phyloP scores from a whole-genome alignment of 805 yeast genomes.

The Clavispora asparagi region DNA sequence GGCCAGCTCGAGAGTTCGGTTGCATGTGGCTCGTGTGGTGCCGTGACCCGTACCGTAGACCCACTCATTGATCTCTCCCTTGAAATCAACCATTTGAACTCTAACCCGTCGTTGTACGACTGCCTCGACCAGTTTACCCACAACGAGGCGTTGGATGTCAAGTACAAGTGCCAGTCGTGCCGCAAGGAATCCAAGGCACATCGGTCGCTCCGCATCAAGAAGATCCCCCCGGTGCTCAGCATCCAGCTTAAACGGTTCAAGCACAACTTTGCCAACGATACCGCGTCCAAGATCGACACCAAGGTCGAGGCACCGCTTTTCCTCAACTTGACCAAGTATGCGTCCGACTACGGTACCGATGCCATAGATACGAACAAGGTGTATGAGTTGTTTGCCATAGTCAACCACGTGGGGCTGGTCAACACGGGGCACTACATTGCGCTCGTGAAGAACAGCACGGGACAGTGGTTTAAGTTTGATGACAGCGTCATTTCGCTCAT shows the following conservation, averaged over 20 bases:
- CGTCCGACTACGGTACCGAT: slow-evolving; percentile 11
- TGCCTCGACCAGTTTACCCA: slow-evolving; percentile 76
- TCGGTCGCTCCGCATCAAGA: slow-evolving; percentile 65
- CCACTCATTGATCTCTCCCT: slow-evolving; percentile 88
- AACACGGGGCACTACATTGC: slow-evolving; percentile 95
- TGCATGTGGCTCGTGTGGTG: slow-evolving; percentile 63
- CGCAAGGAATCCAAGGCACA: slow-evolving; percentile 53
- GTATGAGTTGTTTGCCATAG: slow-evolving; percentile 82
- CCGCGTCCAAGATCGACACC: slow-evolving; percentile 68
- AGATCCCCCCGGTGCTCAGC: slow-evolving; percentile 71
- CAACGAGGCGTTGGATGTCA: slow-evolving; percentile 69
- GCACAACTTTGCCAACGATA: slow-evolving; percentile 44
- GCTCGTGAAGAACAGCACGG: slow-evolving; percentile 63
- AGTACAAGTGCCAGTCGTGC: slow-evolving; percentile 69
- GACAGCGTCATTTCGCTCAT: slow-evolving; percentile 76
- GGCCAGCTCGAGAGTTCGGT: slow-evolving; percentile 81
- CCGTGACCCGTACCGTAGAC: slow-evolving; percentile 67
- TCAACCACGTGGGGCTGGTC: slow-evolving; percentile 87
- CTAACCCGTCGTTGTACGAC: slow-evolving; percentile 40
- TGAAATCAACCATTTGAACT: slow-evolving; percentile 46
- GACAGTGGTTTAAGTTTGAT: slow-evolving; percentile 87
- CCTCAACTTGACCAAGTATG: slow-evolving; percentile 66
- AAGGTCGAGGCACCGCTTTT: slow-evolving; percentile 69
- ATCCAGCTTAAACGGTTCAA: slow-evolving; percentile 82
- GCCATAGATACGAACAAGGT: slow-evolving; percentile 32